Evolutionary conservation across 495 filamentous ascomycete genomes (phyloP), one percentile per base, ranked within the genome.

Genomic region (Penicillium robsamsonii): DNA sequence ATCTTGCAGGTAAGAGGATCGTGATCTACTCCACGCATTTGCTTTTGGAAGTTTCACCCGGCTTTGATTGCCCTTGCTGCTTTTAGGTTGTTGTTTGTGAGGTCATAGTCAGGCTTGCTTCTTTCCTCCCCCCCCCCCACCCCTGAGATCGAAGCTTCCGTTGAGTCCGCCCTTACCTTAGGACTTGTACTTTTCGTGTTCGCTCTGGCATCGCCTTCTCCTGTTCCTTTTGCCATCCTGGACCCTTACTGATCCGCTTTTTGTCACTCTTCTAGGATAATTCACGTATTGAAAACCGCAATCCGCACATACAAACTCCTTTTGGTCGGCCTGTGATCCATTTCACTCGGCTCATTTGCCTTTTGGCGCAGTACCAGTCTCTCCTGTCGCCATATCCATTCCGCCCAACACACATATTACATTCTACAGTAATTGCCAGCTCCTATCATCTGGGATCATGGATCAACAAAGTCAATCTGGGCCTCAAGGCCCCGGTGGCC

Each of bases 401-500:
- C 51, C 54, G 41, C 27, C 18, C 51, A 30, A 31, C 45, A 43
- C 59, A 47, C 60, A 59, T 58, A 50, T 63, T 58, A 59, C 58
- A 69, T 51, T 58, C 46, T 58, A 61, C 63, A 62, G 50, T 58
- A 57, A 62, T 57, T 58, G 38, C 51, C 51, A 38, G 47, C 53
- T 40, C 41, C 50, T 46, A 44, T 62, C 57, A 59, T 66, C 65
- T 56, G 54, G 58, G 50, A 76, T 66, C 53, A 96, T 96, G 91
- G 92, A 96, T 76, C 90, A 91, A 75, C 84, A 89, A 71, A 84
- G 85, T 65, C 87, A 87, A 61, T 75, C 84, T 64, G 88, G 86
- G 67, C 85, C 88, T 48, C 84, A 87, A 71, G 92, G 91, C 58
- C 90, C 93, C 58, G 75, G 86, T 56, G 92, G 92, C 62, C 92